Base-by-base conservation (phyloP, 2,329 filamentous ascomycete genomes). In the Atkinsonella texensis region DNA sequence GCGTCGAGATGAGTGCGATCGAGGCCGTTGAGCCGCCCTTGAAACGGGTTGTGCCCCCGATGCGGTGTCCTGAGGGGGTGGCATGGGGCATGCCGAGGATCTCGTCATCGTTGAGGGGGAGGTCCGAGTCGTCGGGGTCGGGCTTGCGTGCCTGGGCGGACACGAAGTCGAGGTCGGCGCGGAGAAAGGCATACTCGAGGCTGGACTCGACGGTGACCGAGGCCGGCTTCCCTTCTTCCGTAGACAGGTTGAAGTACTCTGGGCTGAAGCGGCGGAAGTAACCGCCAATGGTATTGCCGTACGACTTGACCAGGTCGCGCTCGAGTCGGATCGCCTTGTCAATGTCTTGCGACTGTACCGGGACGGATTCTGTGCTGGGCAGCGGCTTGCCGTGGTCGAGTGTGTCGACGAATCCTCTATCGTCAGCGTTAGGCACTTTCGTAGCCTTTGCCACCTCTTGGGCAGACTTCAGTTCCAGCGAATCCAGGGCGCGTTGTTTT, bases 231-330 rank as follows among this genome's bases (percentile, higher is more conserved):
- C 58, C 46, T 5, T 56, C 54, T 12, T 65, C 60, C 17, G 62
- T 60, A 12, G 70, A 66, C 13, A 74, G 56, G 51, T 70, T 66
- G 59, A 95, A 96, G 66, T 87, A 78, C 46, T 87, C 77, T 0
- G 93, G 91, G 58, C 81, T 83, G 71, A 97, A 97, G 43, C 93
- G 83, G 54, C 87, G 81, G 64, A 95, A 98, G 69, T 98, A 98
- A 33, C 93, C 93, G 46, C 93, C 93, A 6, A 98, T 85, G 0
- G 88, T 84, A 54, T 82, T 78, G 64, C 83, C 86, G 81, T 95
- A 98, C 51, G 84, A 79, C 39, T 77, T 72, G 28, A 96, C 77
- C 10, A 97, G 74, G 15, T 77, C 74, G 52, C 74, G 79, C 66
- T 95, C 84, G 48, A 95, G 71, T 51, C 81, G 72, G 52, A 83